Conservation (phyloP, 495 filamentous ascomycete genomes). For the Hypoxylon subgilvum region DNA sequence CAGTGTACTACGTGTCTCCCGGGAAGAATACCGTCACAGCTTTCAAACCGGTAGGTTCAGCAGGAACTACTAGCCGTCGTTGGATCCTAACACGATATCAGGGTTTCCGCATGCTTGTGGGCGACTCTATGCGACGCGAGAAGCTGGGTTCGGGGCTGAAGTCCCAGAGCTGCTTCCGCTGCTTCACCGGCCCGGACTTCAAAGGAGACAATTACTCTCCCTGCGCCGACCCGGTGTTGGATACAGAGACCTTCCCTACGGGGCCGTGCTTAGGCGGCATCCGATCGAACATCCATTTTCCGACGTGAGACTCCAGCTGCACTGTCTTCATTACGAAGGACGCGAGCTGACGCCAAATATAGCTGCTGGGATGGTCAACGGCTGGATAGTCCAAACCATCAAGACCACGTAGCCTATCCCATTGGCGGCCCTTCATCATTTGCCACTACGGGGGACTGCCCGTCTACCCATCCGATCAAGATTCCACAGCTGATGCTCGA, state of each 20-base stretch:
- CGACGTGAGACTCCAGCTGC: conserved; percentile 40
- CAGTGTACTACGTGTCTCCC: conserved; percentile 54
- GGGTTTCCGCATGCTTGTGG: conserved; percentile 48
- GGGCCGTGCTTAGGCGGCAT: conserved; percentile 47
- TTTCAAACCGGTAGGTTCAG: conserved; percentile 47
- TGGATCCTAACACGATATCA: conserved; percentile 13
- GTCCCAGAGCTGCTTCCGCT: conserved; percentile 52
- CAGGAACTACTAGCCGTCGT: neutral
- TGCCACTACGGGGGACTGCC: conserved; percentile 47
- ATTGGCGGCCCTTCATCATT: conserved; percentile 42
- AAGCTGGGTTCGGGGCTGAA: conserved; percentile 38
- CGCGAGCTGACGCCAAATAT: neutral
- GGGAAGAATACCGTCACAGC: conserved; percentile 50
- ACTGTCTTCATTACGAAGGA: conserved; percentile 10
- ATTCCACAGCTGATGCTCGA: conserved; percentile 54
- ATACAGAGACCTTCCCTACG: conserved; percentile 44
- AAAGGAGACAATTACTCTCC: conserved; percentile 46
- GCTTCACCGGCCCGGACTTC: conserved; percentile 49
- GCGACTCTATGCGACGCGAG: conserved; percentile 41
- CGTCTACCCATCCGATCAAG: conserved; percentile 50
- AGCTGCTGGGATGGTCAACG: conserved; percentile 49
- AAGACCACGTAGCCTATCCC: conserved; percentile 50
- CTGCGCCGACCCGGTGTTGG: conserved; percentile 41
- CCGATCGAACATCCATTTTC: conserved; percentile 53
- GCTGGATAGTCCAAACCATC: conserved; percentile 49